Evolutionary conservation across 106 monocot species (phyloP).

Genomic region (Allium cepa): DNA sequence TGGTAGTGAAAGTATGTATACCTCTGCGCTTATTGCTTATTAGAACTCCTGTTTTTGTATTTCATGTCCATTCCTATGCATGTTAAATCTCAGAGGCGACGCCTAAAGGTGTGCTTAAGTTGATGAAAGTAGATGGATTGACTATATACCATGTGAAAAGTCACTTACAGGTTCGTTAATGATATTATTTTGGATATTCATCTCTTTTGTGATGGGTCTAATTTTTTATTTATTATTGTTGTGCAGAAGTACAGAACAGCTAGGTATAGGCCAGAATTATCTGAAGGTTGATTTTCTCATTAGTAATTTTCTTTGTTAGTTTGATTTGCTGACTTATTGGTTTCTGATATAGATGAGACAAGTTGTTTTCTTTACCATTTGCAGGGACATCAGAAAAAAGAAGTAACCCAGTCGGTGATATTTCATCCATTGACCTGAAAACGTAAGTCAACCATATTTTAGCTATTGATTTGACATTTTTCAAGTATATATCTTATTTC

Average conservation of each 20-base stretch:
- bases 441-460: slow-evolving; percentile 31
- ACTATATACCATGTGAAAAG: slow-evolving; percentile 99
- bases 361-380: slow-evolving; percentile 8
- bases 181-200: not conserved
- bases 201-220: not conserved
- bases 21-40: not conserved
- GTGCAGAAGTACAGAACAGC: slow-evolving; percentile 88
- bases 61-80: not conserved
- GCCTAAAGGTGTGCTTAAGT: slow-evolving; percentile 91
- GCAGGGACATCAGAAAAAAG: slow-evolving; percentile 63
- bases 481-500: too few species aligned
- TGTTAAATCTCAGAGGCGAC: slow-evolving; percentile 50
- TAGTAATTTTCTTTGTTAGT: not conserved
- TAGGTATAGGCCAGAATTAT: slow-evolving; percentile 60
- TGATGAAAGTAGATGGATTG: slow-evolving; percentile 83
- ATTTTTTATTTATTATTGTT: not conserved
- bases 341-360: not conserved
- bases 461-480: too few species aligned
- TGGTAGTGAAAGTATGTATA: slow-evolving; percentile 73
- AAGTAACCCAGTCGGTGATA: slow-evolving; percentile 27
- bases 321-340: not conserved
- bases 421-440: slow-evolving; percentile 56
- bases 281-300: slow-evolving; percentile 47
- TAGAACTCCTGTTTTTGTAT: not conserved
- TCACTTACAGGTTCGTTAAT: slow-evolving; percentile 72